Evolutionary conservation across 129 eudicot genomes (phyloP), one percentile per base, ranked within the genome.

Genomic region (Pulicaria dysenterica): DNA sequence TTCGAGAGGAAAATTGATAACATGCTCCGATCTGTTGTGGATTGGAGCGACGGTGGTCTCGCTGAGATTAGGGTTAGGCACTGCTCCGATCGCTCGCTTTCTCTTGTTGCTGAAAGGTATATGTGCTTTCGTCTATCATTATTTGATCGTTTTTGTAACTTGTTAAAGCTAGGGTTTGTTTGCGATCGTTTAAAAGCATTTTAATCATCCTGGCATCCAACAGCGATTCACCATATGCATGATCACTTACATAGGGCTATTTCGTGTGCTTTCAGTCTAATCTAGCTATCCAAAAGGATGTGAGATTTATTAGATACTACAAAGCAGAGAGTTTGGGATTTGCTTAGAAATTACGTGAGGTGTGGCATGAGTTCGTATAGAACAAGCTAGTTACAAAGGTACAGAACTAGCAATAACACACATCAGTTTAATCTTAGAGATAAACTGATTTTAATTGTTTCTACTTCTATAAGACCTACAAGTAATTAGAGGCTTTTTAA

Each of bases 21-120:
- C 31, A 90, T 94, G 95, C 77, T 94, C 72, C 70, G 83, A 74
- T 84, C 85, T 16, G 91, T 77, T 44, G 91, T 83, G 40, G 47
- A 50, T 57, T 90, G 89, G 89, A 81, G 93, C 76, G 81, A 77
- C 36, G 94, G 90, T 3, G 69, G 45, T 24, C 81, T 90, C n/a
- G 79, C 69, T n/a, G 69, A 85, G 15, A 84, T 93, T 74, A 87
- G 91, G 49, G 89, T 84, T 56, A 84, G 93, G 76, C 98, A 93
- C 72, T 93, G 98, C 81, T 89, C 96, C 37, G 87, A 85, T 84
- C 85, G 84, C 1, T 67, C 95, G 14, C 85, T 93, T 17, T 39
- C 77, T 14, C 45, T 88, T 11, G 86, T 86, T 60, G 92, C 96
- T 73, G 62, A 85, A 80, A 84, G 98, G 98, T 92, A 72, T 48